These are phyloP conservation scores for Suillus ampliporus DNA, from an alignment of 768 basidiomycete genomes.

Conservation along the genomic window DNA sequence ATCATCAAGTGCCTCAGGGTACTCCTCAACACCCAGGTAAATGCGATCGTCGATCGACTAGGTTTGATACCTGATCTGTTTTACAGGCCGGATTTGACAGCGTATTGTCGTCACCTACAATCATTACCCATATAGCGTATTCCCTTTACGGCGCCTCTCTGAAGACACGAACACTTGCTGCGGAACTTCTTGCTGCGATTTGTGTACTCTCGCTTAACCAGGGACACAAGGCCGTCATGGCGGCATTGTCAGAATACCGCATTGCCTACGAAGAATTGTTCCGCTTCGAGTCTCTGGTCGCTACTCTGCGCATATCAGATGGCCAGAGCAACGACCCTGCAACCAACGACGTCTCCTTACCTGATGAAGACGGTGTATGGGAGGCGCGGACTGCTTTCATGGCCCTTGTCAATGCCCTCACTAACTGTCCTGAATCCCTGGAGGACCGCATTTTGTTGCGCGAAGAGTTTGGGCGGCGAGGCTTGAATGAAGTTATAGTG, in stretches of 20 bases:
- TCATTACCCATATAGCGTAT: conserved; percentile 77
- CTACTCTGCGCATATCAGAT: conserved; percentile 62
- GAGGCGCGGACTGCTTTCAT: conserved; percentile 79
- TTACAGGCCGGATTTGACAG: conserved; percentile 73
- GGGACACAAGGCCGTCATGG: conserved; percentile 76
- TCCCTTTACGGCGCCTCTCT: conserved; percentile 67
- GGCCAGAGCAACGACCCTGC: conserved; percentile 40
- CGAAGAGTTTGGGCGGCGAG: conserved; percentile 83
- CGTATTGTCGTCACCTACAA: conserved; percentile 63
- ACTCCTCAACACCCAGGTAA: conserved; percentile 84
- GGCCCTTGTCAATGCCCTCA: conserved; percentile 80
- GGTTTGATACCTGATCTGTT: not conserved
- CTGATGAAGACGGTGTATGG: conserved; percentile 73
- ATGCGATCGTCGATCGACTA: conserved; percentile 30
- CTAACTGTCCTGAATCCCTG: conserved; percentile 73
- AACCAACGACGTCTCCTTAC: conserved; percentile 38
- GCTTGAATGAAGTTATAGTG: conserved; percentile 82
- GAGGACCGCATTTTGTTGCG: conserved; percentile 81
- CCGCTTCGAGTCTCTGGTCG: conserved; percentile 80
- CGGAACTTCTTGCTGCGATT: conserved; percentile 84
- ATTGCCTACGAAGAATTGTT: conserved; percentile 72
- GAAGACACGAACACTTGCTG: conserved; percentile 70
- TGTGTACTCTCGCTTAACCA: conserved; percentile 74
- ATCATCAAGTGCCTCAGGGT: conserved; percentile 81
- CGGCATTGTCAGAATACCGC: conserved; percentile 82